These are phyloP conservation scores for Penicillium soppii DNA, from an alignment of 495 filamentous ascomycete genomes.

Conservation along the genomic window DNA sequence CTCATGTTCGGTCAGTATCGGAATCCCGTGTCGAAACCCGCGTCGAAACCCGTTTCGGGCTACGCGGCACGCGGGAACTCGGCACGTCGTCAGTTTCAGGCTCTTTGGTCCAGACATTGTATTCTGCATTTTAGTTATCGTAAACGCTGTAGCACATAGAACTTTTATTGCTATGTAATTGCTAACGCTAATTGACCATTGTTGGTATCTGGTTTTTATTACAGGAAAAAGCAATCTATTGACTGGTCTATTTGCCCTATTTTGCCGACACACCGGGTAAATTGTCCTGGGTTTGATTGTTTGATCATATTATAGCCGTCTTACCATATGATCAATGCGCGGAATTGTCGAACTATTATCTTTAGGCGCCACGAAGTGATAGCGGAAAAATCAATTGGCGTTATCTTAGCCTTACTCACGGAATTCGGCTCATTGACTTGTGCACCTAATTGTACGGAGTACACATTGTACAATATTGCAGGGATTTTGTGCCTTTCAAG, in stretches of 20 bases:
- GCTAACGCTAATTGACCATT: not conserved
- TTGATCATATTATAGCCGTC: no score
- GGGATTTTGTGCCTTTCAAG: not conserved
- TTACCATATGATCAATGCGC: no score
- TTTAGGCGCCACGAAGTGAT: not conserved
- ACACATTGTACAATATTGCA: no score
- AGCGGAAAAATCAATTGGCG: not conserved
- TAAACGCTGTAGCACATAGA: no score
- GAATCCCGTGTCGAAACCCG: conserved; percentile 16
- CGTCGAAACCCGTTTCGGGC: not conserved
- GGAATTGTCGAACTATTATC: not conserved
- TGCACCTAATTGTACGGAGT: no score
- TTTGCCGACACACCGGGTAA: conserved; percentile 1
- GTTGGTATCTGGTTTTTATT: not conserved
- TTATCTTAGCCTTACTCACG: not conserved
- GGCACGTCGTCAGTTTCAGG: conserved; percentile 6
- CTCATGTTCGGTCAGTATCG: conserved; percentile 8
- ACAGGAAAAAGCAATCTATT: no score
- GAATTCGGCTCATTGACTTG: no score
- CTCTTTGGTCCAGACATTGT: no score
- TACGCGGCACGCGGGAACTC: conserved; percentile 8
- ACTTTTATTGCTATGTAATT: not conserved
- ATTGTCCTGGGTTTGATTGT: conserved; percentile 2
- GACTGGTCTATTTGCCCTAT: not conserved
- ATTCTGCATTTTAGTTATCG: not conserved